Base-by-base conservation (phyloP, 176 grass and related monocot species). In the Musa acuminata region DNA sequence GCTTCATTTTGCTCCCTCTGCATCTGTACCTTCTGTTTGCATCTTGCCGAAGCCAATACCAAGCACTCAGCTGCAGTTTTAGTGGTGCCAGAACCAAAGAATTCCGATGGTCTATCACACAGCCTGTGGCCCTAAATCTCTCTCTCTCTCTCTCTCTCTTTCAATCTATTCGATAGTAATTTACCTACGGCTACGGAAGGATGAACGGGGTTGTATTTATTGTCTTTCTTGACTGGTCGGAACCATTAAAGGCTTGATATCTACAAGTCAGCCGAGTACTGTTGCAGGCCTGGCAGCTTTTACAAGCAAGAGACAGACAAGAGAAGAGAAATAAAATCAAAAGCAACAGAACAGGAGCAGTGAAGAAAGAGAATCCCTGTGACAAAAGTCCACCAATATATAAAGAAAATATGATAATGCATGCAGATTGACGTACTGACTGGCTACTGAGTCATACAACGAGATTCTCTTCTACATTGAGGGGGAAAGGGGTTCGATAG, bases 221-320 rank as follows among this genome's bases (percentile, higher is more conserved):
- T 35, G 22, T 51, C 52, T 74, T 57, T 57, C 11, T 19, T 74
- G 71, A 54, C 74, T 24, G n/a, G 59, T 51, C 57, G 48, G 59
- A 76, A 12, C 74, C 57, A 51, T 64, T 63, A 64, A 76, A 64
- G 43, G 48, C 48, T 51, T 64, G 57, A 76, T 24, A 76, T 64
- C 35, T 64, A 76, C 27, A 73, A 26, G 71, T 73, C 71, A 55
- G 13, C 51, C 23, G 11, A 54, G 71, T 54, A 73, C 51, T 73
- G 1, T 9, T 55, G 51, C 67, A 69, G 52, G 35, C 1, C 26
- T 52, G 71, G n/a, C 64, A 78, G 51, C 62, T 77, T 77, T 77
- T 77, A 27, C 48, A 27, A 52, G 52, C 75, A 54, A 51, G 62
- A 67, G 75, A 66, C 69, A 71, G 17, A 53, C 49, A 26, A n/a